Conservation (phyloP, 768 basidiomycete genomes). For the Naganishia kalamii region DNA sequence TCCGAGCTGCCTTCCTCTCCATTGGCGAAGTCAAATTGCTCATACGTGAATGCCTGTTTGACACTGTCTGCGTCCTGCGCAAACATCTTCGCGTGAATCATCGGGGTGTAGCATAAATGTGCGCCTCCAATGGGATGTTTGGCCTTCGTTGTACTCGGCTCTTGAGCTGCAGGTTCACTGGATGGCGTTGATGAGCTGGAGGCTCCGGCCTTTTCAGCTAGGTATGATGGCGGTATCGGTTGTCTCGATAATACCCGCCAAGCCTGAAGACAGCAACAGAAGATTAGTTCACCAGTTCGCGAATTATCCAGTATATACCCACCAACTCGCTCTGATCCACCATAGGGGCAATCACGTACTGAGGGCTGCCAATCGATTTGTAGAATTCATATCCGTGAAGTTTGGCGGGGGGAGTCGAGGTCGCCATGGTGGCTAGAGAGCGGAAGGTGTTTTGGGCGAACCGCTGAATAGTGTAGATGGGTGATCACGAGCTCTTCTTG, state of each 20-base stretch:
- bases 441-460: not conserved
- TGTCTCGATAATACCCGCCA: conserved; percentile 74
- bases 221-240: conserved; percentile 31
- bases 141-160: not conserved
- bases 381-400: conserved; percentile 75
- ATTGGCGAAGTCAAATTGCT: conserved; percentile 29
- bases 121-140: conserved; percentile 29
- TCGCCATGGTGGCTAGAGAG: conserved; percentile 3
- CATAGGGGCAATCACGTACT: conserved; percentile 92
- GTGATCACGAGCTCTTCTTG: too few relatives aligned
- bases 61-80: conserved; percentile 3
- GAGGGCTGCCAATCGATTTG: conserved; percentile 70
- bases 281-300: not conserved
- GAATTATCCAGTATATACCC: conserved; percentile 41
- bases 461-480: conserved; percentile 27
- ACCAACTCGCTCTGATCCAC: conserved; percentile 96
- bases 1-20: conserved; percentile 73
- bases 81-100: conserved; percentile 81
- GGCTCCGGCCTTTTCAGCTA: conserved; percentile 8
- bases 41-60: conserved; percentile 9
- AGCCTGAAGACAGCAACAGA: conserved; percentile 54
- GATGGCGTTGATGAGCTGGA: not conserved
- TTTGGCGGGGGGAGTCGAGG: conserved; percentile 26
- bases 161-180: conserved; percentile 7
- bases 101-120: conserved; percentile 88